Evolutionary conservation across 169 alveolate genomes (phyloP).

Genomic region (Plasmodium fragile): DNA sequence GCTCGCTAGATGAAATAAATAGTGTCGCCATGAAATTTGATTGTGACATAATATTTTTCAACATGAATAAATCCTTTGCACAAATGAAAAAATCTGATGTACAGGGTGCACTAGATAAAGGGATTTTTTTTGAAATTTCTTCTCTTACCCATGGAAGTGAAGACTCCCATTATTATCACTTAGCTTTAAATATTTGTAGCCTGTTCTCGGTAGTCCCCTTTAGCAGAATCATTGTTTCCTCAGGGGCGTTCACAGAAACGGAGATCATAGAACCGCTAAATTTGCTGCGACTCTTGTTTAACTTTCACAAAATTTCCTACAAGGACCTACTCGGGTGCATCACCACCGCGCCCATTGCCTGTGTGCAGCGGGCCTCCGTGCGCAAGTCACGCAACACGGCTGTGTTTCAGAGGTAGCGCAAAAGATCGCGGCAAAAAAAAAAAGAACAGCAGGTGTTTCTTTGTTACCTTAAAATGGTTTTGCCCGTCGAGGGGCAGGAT

Average conservation of each 20-base stretch:
- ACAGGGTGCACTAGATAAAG: conserved; percentile 42
- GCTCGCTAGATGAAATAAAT: conserved; percentile 12
- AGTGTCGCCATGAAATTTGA: conserved; percentile 13
- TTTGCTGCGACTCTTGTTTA: conserved; percentile 43
- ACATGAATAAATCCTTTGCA: background rate
- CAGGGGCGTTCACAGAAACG: conserved; percentile 11
- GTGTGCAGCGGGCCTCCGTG: conserved; percentile 74
- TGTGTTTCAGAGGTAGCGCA: conserved; percentile 17
- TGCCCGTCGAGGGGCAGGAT: background rate
- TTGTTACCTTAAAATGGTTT: too few species aligned
- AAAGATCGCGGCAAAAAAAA: background rate
- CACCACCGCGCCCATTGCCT: conserved; percentile 46
- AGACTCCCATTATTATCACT: conserved; percentile 8
- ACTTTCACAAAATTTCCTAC: conserved; percentile 44
- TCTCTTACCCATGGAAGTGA: conserved; percentile 10
- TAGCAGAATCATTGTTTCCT: conserved; percentile 34
- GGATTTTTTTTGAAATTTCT: conserved; percentile 61
- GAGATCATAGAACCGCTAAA: conserved; percentile 46
- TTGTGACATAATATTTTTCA: conserved; percentile 57
- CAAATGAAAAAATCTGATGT: conserved; percentile 42
- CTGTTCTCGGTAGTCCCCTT: conserved; percentile 14
- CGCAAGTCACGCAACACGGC: conserved; percentile 52
- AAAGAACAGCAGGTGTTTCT: background rate
- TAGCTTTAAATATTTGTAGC: conserved; percentile 15
- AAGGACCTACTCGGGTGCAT: conserved; percentile 35